Evolutionary conservation across 306 rosid genomes (phyloP), one percentile per base, ranked within the genome.

Genomic region (Canavalia ensiformis): DNA sequence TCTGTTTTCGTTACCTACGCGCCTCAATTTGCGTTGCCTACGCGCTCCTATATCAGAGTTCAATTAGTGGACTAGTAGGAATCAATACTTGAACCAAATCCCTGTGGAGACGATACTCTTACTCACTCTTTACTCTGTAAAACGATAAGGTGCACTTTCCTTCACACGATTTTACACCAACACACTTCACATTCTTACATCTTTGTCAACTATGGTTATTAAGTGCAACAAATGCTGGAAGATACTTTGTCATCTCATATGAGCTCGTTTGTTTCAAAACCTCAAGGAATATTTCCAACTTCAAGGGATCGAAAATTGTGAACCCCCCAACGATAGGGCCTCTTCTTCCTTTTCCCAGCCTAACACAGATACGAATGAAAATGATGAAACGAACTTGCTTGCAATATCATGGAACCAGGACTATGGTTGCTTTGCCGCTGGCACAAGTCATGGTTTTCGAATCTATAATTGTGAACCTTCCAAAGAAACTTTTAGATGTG

Each of bases 401-500:
- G 90, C 94, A 34, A 83, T 91, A 41, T 91, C 93, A 51, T 95
- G 97, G 97, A 95, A 95, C 82, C 98, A 95, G 86, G 97, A 95
- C 82, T 86, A 88, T 81, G 90, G 89, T 52, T 95, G 97, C 85
- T 85, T 95, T 82, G 91, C 99, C 64, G 96, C 94, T 12, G 99
- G 99, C 78, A 95, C 97, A 67, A 91, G 85, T 83, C 85, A 83
- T 52, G 99, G 99, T 56, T 95, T 95, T 86, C 90, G 89, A 25
- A 90, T 95, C 75, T 95, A 91, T 77, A 93, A 89, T 71, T 93
- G 93, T 73, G 94, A 93, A 12, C 99, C 99, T 72, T 93, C 88
- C 89, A 89, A 86, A 80, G 99, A 93, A 83, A 89, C 94, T 65
- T 93, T 93, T 80, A 86, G 96, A 78, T 96, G 98, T 12, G 97